Percentiles rank a stretch among this genome's conserved stretches.
phyloP scores from a whole-genome alignment of 2,329 filamentous ascomycete genomes.

The Phaeoacremonium minimum region DNA sequence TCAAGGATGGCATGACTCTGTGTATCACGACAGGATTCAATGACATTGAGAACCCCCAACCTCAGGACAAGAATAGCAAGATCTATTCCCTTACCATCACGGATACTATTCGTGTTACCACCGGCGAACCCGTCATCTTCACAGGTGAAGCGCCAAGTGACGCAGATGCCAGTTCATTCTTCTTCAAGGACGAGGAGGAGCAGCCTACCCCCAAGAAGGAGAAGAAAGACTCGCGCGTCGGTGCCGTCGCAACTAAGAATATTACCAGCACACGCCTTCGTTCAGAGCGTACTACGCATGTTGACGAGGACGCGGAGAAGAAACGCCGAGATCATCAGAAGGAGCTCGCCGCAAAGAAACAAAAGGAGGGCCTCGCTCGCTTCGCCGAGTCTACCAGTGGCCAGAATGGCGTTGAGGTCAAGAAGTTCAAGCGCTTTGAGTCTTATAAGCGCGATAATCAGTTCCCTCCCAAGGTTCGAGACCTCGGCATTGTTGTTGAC shows the following conservation, averaged over 20 bases:
- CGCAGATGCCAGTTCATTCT: constrained; percentile 92
- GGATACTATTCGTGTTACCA: constrained; percentile 86
- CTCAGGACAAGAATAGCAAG: constrained; percentile 86
- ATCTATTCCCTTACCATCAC: constrained; percentile 86
- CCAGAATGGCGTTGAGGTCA: constrained; percentile 85
- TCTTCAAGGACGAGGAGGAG: constrained; percentile 93
- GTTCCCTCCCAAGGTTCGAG: constrained; percentile 75
- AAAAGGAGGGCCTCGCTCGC: constrained; percentile 77
- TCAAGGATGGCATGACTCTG: constrained; percentile 97
- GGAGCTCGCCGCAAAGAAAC: constrained; percentile 81
- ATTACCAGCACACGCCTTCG: constrained; percentile 91
- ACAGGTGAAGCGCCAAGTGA: constrained; percentile 90
- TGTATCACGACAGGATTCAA: constrained; percentile 85
- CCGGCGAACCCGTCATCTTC: constrained; percentile 78
- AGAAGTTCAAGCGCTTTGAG: constrained; percentile 98
- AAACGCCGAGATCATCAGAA: constrained; percentile 89
- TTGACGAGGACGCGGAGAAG: constrained; percentile 85
- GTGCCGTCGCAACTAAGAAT: constrained; percentile 88
- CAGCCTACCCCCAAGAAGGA: constrained; percentile 85
- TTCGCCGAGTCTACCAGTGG: constrained; percentile 83
- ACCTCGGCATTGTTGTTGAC: constrained; percentile 86
- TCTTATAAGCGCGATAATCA: constrained; percentile 98
- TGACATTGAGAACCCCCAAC: constrained; percentile 80
- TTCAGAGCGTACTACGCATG: constrained; percentile 82
- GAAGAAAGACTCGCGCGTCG: constrained; percentile 77